phyloP scores from a whole-genome alignment of 1,284 basidiomycete species.

The Malassezia caprae region DNA sequence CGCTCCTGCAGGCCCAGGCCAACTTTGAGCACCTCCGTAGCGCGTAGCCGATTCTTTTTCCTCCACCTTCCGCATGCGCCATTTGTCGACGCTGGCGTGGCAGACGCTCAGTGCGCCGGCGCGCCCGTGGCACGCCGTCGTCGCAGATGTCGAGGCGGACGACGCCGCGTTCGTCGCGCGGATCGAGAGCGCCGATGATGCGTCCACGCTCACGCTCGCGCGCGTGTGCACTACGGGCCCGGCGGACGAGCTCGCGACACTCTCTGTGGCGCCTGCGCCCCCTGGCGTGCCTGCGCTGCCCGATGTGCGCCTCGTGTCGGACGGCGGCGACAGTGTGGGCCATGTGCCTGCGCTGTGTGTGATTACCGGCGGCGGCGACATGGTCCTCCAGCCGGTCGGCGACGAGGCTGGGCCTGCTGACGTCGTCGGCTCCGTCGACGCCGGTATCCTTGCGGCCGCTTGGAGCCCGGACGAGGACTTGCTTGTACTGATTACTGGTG shows the following conservation, averaged over 20 bases:
- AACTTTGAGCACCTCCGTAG: conserved; percentile 37
- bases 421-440: conserved; percentile 64
- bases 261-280: conserved; percentile 7
- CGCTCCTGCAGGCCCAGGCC: conserved; percentile 28
- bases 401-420: conserved; percentile 18
- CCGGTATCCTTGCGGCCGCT: conserved; percentile 67
- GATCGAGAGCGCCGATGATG: neutral
- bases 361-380: conserved; percentile 37
- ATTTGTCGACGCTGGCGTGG: conserved; percentile 10
- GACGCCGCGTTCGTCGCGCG: conserved; percentile 4
- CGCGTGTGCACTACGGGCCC: neutral
- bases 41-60: neutral
- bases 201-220: conserved; percentile 3
- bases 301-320: conserved; percentile 31
- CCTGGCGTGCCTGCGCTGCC: conserved; percentile 17
- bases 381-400: conserved; percentile 27
- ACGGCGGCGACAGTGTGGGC: conserved; percentile 30
- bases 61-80: conserved; percentile 8
- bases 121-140: conserved; percentile 11
- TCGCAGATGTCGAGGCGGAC: conserved; percentile 3
- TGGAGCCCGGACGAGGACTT: conserved; percentile 88
- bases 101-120: neutral
- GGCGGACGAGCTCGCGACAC: conserved; percentile 5
- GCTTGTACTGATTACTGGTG: conserved; percentile 55
- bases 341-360: conserved; percentile 33